Percentiles rank a stretch among this genome's conserved stretches.
Conservation (phyloP, 768 basidiomycete species). For the Tulasnella calospora region DNA sequence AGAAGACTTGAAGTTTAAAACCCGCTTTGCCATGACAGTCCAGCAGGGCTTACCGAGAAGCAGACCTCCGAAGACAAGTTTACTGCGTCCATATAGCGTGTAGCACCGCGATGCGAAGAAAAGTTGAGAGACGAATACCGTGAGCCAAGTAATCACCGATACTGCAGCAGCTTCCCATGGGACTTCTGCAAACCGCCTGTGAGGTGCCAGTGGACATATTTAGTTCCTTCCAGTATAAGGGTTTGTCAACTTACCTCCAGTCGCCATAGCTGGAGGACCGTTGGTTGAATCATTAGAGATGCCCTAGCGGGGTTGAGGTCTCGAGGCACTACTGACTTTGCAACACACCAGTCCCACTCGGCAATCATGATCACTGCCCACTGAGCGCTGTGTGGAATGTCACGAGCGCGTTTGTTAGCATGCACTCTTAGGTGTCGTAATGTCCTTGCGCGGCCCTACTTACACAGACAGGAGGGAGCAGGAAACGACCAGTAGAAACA, state of each 20-base stretch:
- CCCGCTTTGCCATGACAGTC: not conserved
- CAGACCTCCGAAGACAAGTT: not conserved
- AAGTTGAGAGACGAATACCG: not conserved
- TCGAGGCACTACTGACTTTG: not conserved
- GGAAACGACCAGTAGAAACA: not conserved
- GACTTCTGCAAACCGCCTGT: not conserved
- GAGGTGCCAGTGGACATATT: not conserved
- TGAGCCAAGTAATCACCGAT: not conserved
- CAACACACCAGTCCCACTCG: not conserved
- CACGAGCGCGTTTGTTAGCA: not conserved
- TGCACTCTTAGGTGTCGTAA: not conserved
- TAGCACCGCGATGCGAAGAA: not conserved
- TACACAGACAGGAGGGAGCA: not conserved
- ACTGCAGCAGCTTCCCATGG: not conserved
- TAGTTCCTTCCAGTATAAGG: no score
- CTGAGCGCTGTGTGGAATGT: not conserved
- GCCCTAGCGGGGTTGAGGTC: not conserved
- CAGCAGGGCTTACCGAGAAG: not conserved
- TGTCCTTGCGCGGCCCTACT: not conserved
- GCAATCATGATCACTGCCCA: not conserved
- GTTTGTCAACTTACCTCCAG: not conserved
- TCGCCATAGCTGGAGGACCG: not conserved
- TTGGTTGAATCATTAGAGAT: not conserved
- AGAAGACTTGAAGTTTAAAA: not conserved
- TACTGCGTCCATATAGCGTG: not conserved